These are phyloP conservation scores for Phytophthora parvispora DNA, from an alignment of 352 stramenopile genomes.

Conservation along the genomic window DNA sequence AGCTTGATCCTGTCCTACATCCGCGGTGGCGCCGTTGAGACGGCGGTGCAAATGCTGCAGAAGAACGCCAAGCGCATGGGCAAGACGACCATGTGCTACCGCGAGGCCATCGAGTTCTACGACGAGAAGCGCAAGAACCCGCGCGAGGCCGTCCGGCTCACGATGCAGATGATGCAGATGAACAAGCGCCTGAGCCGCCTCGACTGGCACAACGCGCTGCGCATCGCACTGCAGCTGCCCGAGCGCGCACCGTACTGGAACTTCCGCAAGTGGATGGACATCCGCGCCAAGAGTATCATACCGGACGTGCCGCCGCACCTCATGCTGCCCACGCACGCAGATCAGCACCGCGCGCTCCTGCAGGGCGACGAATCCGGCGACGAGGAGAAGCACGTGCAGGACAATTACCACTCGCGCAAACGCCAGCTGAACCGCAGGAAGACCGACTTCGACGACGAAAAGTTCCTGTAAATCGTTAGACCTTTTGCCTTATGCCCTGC, in stretches of 20 bases:
- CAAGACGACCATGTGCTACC: constrained; percentile 80
- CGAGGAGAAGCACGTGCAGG: constrained; percentile 23
- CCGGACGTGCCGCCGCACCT: constrained; percentile 67
- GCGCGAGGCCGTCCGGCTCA: constrained; percentile 70
- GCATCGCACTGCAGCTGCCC: constrained; percentile 61
- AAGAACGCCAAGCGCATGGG: constrained; percentile 78
- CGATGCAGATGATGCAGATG: constrained; percentile 90
- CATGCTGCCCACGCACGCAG: constrained; percentile 56
- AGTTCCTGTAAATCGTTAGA: constrained; percentile 48
- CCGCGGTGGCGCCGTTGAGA: constrained; percentile 63
- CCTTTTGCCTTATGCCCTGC: constrained; percentile 23
- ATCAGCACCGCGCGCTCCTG: constrained; percentile 32
- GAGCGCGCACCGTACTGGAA: constrained; percentile 87
- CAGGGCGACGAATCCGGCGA: constrained; percentile 21
- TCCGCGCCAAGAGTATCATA: constrained; percentile 66
- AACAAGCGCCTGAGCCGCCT: constrained; percentile 80
- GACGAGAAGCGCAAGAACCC: constrained; percentile 71
- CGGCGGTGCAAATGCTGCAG: constrained; percentile 73
- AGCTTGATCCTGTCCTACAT: constrained; percentile 74
- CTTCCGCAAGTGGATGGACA: constrained; percentile 90
- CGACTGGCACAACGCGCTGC: constrained; percentile 85
- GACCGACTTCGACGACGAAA: constrained; percentile 33
- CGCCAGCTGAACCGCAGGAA: constrained; percentile 42
- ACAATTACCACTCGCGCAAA: constrained; percentile 47
- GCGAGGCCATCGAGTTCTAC: constrained; percentile 75